Evolutionary conservation across 2,329 filamentous ascomycete genomes (phyloP), one percentile per base, ranked within the genome.

Genomic region (Curvularia hawaiiensis): DNA sequence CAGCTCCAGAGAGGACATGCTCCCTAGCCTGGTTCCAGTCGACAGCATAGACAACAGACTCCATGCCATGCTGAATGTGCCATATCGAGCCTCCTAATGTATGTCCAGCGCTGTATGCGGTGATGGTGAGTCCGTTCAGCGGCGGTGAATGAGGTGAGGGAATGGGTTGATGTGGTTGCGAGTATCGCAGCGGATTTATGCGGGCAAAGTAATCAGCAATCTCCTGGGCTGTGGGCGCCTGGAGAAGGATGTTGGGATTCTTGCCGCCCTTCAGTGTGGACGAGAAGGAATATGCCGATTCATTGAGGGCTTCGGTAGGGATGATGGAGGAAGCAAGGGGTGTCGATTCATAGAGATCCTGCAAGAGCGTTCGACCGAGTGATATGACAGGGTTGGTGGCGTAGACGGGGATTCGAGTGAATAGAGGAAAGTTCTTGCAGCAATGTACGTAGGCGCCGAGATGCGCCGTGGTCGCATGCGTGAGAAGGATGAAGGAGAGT

Each of bases 1-100:
- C 92, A 22, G 95, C 95, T 61, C 94, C 94, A 0, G 94, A 88
- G 58, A 97, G 88, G 16, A 98, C 92, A 77, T 97, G 96, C 75
- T 99, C 95, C 66, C 92, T 87, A n/a, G 90, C 92, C 77, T 97
- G 93, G 68, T 97, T 97, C 95, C 95, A 99, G 72, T 98, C 94
- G 18, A 97, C 91, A 0, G 95, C 94, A 70, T 99, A 98, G 1
- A 99, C 93, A 41, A 99, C 94, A 0, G 93, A 97, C 75, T 99
- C 95, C 72, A 97, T 84, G 0, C 93, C 92, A 79, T 98, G 92
- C 70, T 98, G 94, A 63, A 99, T 93, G 71, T 98, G 94, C 95
- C 95, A 99, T 80, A 99, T 97, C 24, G 95, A 98, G 54, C 95
- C 95, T 75, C 95, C 95, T 0, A 98, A 85, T 0, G 94, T 97